A percentile compares a stretch with the other conserved stretches of the same genome.
Evolutionary conservation across 768 basidiomycete species (phyloP).

Genomic region (Cubamyces lactineus): DNA sequence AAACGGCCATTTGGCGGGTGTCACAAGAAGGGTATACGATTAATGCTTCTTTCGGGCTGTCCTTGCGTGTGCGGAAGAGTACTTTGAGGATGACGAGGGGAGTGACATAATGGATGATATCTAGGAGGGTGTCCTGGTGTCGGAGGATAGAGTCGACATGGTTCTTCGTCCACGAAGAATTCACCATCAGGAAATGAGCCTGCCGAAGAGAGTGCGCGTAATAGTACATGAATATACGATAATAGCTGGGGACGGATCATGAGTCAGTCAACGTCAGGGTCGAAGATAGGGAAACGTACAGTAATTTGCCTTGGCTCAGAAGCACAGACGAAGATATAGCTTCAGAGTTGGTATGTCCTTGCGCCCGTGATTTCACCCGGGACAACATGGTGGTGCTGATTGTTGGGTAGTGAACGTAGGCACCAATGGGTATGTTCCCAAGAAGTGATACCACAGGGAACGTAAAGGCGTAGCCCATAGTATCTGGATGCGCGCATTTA

Average conservation of each 20-base stretch:
- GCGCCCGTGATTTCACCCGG: constrained; percentile 64
- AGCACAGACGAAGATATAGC: constrained; percentile 56
- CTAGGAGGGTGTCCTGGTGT: constrained; percentile 54
- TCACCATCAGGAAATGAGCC: constrained; percentile 86
- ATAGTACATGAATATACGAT: constrained; percentile 82
- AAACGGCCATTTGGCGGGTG: constrained; percentile 67
- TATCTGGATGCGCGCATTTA: constrained; percentile 59
- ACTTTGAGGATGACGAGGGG: constrained; percentile 44
- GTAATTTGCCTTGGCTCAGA: constrained; percentile 62
- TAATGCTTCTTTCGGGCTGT: constrained; percentile 33
- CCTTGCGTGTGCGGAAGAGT: constrained; percentile 4
- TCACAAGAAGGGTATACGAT: constrained; percentile 95
- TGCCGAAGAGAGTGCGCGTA: constrained; percentile 76
- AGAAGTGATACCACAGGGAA: constrained; percentile 76
- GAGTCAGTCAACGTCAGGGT: background rate
- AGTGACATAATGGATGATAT: constrained; percentile 45
- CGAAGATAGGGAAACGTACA: constrained; percentile 44
- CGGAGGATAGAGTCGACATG: constrained; percentile 79
- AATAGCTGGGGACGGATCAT: constrained; percentile 61
- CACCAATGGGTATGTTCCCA: constrained; percentile 72
- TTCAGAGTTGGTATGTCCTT: constrained; percentile 65
- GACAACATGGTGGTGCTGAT: constrained; percentile 94
- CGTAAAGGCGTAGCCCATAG: constrained; percentile 98
- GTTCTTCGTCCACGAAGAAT: constrained; percentile 91
- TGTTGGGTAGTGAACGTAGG: constrained; percentile 96